Base-by-base conservation (phyloP, 2,329 filamentous ascomycete genomes). In the Coleophoma crateriformis region DNA sequence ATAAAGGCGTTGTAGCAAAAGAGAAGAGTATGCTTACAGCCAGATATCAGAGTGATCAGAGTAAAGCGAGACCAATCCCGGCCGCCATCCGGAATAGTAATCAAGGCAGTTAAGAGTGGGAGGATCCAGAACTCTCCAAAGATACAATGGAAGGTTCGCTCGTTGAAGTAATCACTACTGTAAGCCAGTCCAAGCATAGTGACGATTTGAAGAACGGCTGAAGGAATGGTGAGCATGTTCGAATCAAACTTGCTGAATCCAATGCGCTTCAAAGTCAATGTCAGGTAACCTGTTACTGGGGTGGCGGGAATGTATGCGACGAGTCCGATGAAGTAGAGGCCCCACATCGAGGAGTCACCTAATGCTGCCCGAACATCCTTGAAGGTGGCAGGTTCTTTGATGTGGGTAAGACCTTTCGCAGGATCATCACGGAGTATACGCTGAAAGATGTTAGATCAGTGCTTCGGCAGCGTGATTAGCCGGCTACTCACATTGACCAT, bases 151-250 rank as follows among this genome's bases (percentile, higher is more conserved):
- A 81, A 69, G 0, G 78, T 66, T 1, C 78, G 70, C 58, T 80
- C 72, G 52, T 79, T 75, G 54, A 79, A 77, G 50, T 73, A 70
- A 49, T 82, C 77, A 6, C 75, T 78, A 42, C 76, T 68, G 65
- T 71, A 78, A 0, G 79, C 77, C 51, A 78, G 71, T 2, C 68
- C 61, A 14, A 82, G 61, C 64, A 83, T 74, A 41, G 79, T 78
- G 44, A 79, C 49, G 52, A 83, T 81, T 60, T 81, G 80, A 1
- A 82, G 63, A 0, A 69, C 71, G 14, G 76, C 77, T 1, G 78
- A 74, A 0, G 79, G 80, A 13, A 85, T 83, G 1, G 80, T 80
- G 19, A 87, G 72, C 52, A 87, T 69, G 55, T 85, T 87, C 27
- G 76, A 77, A 33, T 79, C 66, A 59, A 86, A 78, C 2, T 78